Evolutionary conservation across 345 rosid genomes (phyloP).

Genomic region (Citrus maxima): DNA sequence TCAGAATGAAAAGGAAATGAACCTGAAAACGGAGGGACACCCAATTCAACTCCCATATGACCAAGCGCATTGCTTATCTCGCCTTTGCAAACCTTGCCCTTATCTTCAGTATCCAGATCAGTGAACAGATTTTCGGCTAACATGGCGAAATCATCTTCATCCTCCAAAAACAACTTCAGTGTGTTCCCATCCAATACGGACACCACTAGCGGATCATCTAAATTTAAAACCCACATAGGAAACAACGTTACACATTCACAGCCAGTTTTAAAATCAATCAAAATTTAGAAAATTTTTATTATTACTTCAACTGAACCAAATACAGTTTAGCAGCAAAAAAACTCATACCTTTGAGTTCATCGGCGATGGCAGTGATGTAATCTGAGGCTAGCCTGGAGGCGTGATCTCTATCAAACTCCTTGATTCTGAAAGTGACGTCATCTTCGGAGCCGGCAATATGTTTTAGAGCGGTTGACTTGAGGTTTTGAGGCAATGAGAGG

Average conservation of each 20-base stretch:
- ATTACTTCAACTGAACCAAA: neutral
- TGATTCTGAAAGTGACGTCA: constrained; percentile 34
- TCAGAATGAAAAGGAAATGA: constrained; percentile 2
- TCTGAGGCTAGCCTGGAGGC: constrained; percentile 39
- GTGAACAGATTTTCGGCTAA: constrained; percentile 87
- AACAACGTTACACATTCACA: neutral
- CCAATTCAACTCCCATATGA: constrained; percentile 84
- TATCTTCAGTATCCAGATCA: constrained; percentile 75
- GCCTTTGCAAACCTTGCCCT: constrained; percentile 68
- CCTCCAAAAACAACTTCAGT: constrained; percentile 60
- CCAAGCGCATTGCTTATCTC: constrained; percentile 57
- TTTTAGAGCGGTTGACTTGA: constrained; percentile 52
- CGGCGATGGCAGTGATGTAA: constrained; percentile 59
- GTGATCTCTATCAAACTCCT: constrained; percentile 31
- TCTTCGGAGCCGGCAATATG: constrained; percentile 31
- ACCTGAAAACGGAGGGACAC: constrained; percentile 88
- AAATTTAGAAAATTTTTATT: neutral
- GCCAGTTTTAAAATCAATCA: neutral
- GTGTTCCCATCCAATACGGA: constrained; percentile 67
- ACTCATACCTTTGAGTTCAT: constrained; percentile 54
- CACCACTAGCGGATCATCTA: constrained; percentile 66
- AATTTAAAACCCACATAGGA: neutral
- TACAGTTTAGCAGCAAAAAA: neutral
- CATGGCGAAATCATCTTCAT: constrained; percentile 96
- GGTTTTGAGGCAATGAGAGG: constrained; percentile 53